These are phyloP conservation scores for Bimuria novae-zelandiae DNA, from an alignment of 2,329 filamentous ascomycete species.

Conservation along the genomic window DNA sequence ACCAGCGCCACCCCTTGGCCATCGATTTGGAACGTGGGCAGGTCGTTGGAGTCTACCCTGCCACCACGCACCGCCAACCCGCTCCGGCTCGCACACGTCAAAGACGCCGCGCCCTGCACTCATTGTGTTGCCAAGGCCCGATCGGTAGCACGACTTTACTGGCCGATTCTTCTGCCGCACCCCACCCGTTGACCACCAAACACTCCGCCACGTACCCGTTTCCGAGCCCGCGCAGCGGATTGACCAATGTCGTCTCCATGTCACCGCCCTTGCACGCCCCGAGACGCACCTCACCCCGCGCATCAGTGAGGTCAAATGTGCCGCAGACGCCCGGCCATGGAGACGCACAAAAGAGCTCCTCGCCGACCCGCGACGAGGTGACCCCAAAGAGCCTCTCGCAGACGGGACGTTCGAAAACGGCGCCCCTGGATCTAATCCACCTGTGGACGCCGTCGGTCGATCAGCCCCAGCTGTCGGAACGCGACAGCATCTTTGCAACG, in stretches of 20 bases:
- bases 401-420: slow-evolving; percentile 46
- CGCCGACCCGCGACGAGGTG: slow-evolving; percentile 21
- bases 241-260: slow-evolving; percentile 52
- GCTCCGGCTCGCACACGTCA: slow-evolving; percentile 19
- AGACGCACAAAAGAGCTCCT: slow-evolving; percentile 20
- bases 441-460: slow-evolving; percentile 46
- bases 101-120: no score
- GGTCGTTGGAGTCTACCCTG: slow-evolving; percentile 18
- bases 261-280: slow-evolving; percentile 45
- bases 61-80: slow-evolving; percentile 13
- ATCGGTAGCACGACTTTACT: no score
- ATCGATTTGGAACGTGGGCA: slow-evolving; percentile 34
- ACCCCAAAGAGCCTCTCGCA: slow-evolving; percentile 43
- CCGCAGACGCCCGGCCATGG: slow-evolving; percentile 30
- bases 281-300: slow-evolving; percentile 46
- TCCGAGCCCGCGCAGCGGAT: slow-evolving; percentile 29
- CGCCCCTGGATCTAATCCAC: slow-evolving; percentile 38
- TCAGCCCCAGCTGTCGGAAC: slow-evolving; percentile 61
- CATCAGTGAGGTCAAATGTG: slow-evolving; percentile 47
- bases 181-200: slow-evolving; percentile 40
- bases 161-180: slow-evolving; percentile 11
- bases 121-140: no score
- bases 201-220: slow-evolving; percentile 36
- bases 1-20: slow-evolving; percentile 14
- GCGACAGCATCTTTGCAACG: slow-evolving; percentile 67